Conservation (phyloP, 2,329 filamentous ascomycete species). For the Aspergillus fijiensis region DNA sequence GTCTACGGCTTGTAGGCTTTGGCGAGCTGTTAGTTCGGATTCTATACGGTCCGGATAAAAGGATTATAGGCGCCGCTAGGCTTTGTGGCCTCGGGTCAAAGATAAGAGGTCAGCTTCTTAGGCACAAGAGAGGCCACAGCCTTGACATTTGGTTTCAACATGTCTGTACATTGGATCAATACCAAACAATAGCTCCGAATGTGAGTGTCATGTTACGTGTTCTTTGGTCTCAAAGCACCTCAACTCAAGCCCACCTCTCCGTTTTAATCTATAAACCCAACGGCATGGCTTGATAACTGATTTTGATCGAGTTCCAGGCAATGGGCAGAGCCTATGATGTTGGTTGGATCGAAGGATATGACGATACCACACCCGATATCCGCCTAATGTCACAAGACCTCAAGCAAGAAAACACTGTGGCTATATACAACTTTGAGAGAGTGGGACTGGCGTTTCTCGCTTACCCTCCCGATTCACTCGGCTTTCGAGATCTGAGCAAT, state of each 20-base stretch:
- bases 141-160: slow-evolving; percentile 37
- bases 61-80: slow-evolving; percentile 30
- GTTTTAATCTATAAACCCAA: neutral
- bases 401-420: slow-evolving; percentile 25
- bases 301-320: neutral
- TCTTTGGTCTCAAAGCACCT: neutral
- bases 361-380: slow-evolving; percentile 30
- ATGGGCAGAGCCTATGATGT: slow-evolving; percentile 11
- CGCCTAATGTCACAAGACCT: slow-evolving; percentile 30
- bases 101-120: slow-evolving; percentile 19
- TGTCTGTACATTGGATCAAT: slow-evolving; percentile 30
- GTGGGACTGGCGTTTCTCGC: slow-evolving; percentile 26
- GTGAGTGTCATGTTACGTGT: slow-evolving; percentile 22
- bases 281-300: neutral
- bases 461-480: slow-evolving; percentile 27
- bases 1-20: slow-evolving; percentile 19
- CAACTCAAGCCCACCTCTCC: neutral
- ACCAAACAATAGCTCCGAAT: slow-evolving; percentile 25
- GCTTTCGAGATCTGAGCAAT: slow-evolving; percentile 28
- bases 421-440: slow-evolving; percentile 25
- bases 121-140: slow-evolving; percentile 13
- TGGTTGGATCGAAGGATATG: slow-evolving; percentile 37
- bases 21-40: slow-evolving; percentile 31
- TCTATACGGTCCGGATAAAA: slow-evolving; percentile 31
- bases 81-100: slow-evolving; percentile 27